Percentiles rank a stretch among this genome's conserved stretches.
Conservation (phyloP, 192 early-diverging fungal species). For the Gonapodya prolifera region DNA sequence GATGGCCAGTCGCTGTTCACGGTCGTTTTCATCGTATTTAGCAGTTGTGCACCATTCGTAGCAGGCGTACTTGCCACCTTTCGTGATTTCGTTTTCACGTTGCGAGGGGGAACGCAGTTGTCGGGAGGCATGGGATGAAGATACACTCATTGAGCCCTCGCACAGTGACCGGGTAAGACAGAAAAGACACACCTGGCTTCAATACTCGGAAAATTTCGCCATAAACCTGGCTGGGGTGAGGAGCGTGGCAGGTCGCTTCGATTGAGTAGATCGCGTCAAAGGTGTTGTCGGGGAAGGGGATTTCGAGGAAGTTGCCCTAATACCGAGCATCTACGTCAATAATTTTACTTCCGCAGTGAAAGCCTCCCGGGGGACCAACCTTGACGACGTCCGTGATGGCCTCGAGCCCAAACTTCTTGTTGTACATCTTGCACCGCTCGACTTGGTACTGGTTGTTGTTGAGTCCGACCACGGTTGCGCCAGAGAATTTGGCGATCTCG, state of each 20-base stretch:
- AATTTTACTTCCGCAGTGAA: too few species aligned
- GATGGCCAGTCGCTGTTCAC: conserved; percentile 57
- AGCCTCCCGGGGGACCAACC: not conserved
- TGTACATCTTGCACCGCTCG: conserved; percentile 59
- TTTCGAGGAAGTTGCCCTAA: conserved; percentile 82
- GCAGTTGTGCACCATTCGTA: conserved; percentile 96
- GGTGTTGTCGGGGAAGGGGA: conserved; percentile 62
- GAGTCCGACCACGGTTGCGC: conserved; percentile 70
- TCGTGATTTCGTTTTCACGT: too few species aligned
- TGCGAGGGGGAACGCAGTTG: too few species aligned
- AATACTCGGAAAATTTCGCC: conserved; percentile 79
- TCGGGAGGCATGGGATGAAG: too few species aligned
- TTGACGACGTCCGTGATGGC: conserved; percentile 9
- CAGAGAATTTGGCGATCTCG: conserved; percentile 74
- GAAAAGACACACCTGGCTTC: conserved; percentile 92
- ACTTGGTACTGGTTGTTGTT: conserved; percentile 98
- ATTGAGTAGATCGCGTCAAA: conserved; percentile 91
- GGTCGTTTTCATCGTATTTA: conserved; percentile 64
- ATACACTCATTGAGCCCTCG: too few species aligned
- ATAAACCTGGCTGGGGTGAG: conserved; percentile 71
- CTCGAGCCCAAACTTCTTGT: conserved; percentile 51
- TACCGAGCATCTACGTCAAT: too few species aligned
- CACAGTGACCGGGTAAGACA: too few species aligned
- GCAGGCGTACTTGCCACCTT: conserved; percentile 76
- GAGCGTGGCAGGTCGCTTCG: conserved; percentile 85